Evolutionary conservation across 139 green algal species (phyloP), one percentile per base, ranked within the genome.

Genomic region (Chlorella sp.): DNA sequence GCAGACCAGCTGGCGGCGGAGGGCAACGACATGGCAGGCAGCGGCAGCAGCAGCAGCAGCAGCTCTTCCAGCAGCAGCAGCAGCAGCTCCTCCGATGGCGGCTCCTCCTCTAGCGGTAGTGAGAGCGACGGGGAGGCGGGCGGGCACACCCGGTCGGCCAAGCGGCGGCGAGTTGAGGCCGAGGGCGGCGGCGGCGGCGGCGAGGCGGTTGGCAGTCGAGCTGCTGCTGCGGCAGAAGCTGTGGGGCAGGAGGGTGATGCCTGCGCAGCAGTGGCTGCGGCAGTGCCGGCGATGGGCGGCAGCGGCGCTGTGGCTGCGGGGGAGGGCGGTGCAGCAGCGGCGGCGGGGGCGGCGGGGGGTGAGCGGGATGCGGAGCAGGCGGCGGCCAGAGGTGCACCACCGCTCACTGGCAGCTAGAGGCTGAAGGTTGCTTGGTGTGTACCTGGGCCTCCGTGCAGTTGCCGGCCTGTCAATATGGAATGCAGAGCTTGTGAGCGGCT

Each of bases 11-110:
- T 86, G 64, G 79, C 78, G 0, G 87, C 87, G 0, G 75, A 37
- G 4, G 87, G 87, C 39, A 81, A 82, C 53, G 87, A 86, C 64
- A 64, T 34, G 57, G 68, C 77, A 0, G 90, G 86, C 81, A 92
- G 76, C 12, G 87, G 64, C 77, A 92, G 80, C 87, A 89, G 75
- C 57, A 88, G 73, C 60, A 88, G 32, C 57, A 89, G 64, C 71
- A 91, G 83, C 42, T 91, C 85, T 76, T 91, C 77, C 40, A 92
- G 86, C 66, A 83, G 76, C 57, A 90, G 88, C 66, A 81, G 76
- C 34, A 64, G 64, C 80, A 89, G 84, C 57, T 87, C 88, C 81
- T 89, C 85, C 86, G 53, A 39, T 76, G 87, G 78, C 40, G 87
- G 89, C 81, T 89, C 85, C 86, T 83, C 66, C 40, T 89, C 85